These are phyloP conservation scores for Suillus alpinus DNA, from an alignment of 768 basidiomycete genomes.

Conservation along the genomic window DNA sequence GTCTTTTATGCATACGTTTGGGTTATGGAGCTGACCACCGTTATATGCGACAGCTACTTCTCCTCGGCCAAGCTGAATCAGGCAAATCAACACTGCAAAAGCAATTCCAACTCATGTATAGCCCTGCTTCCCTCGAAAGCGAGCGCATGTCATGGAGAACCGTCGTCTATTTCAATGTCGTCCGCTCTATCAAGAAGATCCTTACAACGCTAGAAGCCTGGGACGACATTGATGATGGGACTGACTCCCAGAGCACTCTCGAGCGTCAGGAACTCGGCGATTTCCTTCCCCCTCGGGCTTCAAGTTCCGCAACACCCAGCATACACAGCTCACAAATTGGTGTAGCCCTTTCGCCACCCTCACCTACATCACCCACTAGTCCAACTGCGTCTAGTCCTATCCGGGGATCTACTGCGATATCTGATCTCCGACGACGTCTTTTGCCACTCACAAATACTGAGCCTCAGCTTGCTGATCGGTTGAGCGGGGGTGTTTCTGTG, in stretches of 20 bases:
- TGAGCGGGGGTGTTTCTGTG: constrained; percentile 71
- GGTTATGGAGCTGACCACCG: constrained; percentile 20
- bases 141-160: constrained; percentile 73
- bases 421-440: constrained; percentile 57
- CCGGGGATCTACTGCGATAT: constrained; percentile 34
- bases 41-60: constrained; percentile 47
- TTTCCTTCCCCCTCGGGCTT: constrained; percentile 15
- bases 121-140: constrained; percentile 63
- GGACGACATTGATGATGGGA: constrained; percentile 60
- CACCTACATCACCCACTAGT: constrained; percentile 11
- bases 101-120: constrained; percentile 81
- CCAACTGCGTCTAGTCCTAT: constrained; percentile 17
- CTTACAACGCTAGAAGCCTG: constrained; percentile 58
- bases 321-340: constrained; percentile 11
- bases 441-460: constrained; percentile 62
- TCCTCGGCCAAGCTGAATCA: constrained; percentile 77
- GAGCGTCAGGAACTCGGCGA: constrained; percentile 32
- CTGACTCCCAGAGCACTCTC: constrained; percentile 32
- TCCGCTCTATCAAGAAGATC: constrained; percentile 68
- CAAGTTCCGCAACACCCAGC: constrained; percentile 8
- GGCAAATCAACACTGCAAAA: constrained; percentile 78
- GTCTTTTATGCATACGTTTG: background rate
- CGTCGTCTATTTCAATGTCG: constrained; percentile 74
- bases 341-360: constrained; percentile 8
- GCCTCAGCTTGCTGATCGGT: constrained; percentile 60